These are phyloP conservation scores for Verticillium nubilum DNA, from an alignment of 2,329 filamentous ascomycete species.

Conservation along the genomic window DNA sequence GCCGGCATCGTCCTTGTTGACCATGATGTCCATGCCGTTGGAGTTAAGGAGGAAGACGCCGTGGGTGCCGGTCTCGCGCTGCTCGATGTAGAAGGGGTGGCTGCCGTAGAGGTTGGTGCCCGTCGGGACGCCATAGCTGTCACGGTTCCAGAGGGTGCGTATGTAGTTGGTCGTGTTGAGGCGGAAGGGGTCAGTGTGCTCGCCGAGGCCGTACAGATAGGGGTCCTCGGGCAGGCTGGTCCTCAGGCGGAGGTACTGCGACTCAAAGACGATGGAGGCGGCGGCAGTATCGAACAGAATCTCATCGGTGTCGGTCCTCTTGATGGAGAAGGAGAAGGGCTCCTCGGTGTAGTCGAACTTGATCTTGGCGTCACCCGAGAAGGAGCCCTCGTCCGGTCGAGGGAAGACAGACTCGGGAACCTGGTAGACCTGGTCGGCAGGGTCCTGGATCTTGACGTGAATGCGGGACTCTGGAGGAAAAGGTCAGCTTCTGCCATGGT, in stretches of 20 bases:
- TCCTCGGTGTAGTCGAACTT: conserved; percentile 34
- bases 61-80: conserved; percentile 64
- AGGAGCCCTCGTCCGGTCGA: conserved; percentile 40
- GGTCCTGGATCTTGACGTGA: conserved; percentile 70
- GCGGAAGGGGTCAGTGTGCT: conserved; percentile 65
- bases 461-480: conserved; percentile 55
- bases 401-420: conserved; percentile 64
- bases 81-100: conserved; percentile 77
- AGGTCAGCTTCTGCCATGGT: background rate
- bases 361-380: conserved; percentile 34
- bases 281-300: conserved; percentile 63
- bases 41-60: conserved; percentile 74
- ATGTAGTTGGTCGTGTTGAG: conserved; percentile 63
- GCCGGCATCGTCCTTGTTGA: background rate
- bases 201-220: conserved; percentile 71
- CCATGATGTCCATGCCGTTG: conserved; percentile 42
- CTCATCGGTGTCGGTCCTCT: conserved; percentile 50
- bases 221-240: conserved; percentile 63
- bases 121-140: background rate
- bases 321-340: conserved; percentile 65
- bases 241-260: conserved; percentile 73
- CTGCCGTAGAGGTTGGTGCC: conserved; percentile 68
- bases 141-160: conserved; percentile 1
- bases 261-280: conserved; percentile 63
- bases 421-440: conserved; percentile 65